Evolutionary conservation across 148 eudicot genomes (phyloP), one percentile per base, ranked within the genome.

Genomic region (Camellia japonica): DNA sequence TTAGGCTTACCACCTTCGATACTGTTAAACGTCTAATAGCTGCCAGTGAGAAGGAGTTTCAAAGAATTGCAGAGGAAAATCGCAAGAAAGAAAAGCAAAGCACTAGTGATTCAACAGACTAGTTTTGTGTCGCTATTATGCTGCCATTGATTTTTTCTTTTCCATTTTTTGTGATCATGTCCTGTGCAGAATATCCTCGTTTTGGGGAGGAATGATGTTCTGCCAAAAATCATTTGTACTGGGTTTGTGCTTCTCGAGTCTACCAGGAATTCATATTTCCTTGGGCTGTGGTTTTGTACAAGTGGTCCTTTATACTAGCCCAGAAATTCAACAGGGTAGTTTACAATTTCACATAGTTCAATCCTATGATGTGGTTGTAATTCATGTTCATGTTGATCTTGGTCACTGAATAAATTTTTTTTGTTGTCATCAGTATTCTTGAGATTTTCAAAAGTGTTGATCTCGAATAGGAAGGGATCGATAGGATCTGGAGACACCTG

Each of bases 1-100:
- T 96, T 76, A 85, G 94, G 87, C 95, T 96, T 58, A 91, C 97
- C 23, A 91, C 97, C 13, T 96, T 96, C 18, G 99, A 96, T 86
- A 88, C 88, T 3, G 97, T 93, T 68, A 96, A 96, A 81, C 81
- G 87, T 74, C 79, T 92, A 66, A 85, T 96, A 47, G 88, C 95
- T 71, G 86, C 93, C 18, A 83, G 95, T 23, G 98, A 96, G 86
- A 87, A 85, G 82, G 97, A 93, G 83, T 81, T 86, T 14, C 90
- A 90, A 73, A 89, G 76, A 76, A 88, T 93, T 16, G 78, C 84
- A 76, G 96, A 92, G 80, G 91, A 85, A 68, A 92, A 92, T 78
- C 87, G 87, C 65, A 80, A 80, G 82, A 71, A 85, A 64, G 75
- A 83, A 43, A 86, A 89, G 71, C 74, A 70, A 68, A 80, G 82